Conservation (phyloP, 305 asterid species). For the Salvia sclarea region DNA sequence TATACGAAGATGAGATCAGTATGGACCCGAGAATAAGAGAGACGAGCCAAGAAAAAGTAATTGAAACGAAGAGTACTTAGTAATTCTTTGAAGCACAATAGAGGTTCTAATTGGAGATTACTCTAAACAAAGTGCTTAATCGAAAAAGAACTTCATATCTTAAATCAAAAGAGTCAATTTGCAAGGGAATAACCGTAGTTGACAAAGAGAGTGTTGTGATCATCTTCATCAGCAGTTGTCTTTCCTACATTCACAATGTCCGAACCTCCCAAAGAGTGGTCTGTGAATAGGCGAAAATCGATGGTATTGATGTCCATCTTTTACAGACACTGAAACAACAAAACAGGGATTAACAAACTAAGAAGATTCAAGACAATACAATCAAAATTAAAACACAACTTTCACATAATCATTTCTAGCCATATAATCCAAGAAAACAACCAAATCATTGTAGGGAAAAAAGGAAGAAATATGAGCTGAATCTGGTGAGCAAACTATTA, state of each 20-base stretch:
- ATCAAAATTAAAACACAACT: constrained; percentile 2
- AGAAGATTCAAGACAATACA: constrained; percentile 12
- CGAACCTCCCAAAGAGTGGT: constrained; percentile 16
- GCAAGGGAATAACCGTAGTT: constrained; percentile 32
- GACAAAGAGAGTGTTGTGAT: constrained; percentile 29
- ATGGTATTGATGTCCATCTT: constrained; percentile 30
- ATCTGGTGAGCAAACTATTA: not conserved
- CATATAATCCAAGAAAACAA: constrained; percentile 1
- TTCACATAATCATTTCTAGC: not conserved
- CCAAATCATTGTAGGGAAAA: not conserved
- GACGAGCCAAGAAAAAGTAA: not conserved
- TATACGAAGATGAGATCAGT: not conserved
- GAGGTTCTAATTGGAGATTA: no score
- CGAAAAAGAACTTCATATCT: not conserved
- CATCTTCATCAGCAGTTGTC: constrained; percentile 24
- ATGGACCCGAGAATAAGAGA: not conserved
- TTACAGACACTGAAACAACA: constrained; percentile 22
- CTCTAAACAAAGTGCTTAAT: not conserved
- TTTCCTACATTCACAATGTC: constrained; percentile 14
- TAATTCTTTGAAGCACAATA: not conserved
- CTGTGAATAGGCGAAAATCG: not conserved
- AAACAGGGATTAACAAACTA: constrained; percentile 10
- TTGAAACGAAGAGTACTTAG: not conserved
- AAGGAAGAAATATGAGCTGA: not conserved
- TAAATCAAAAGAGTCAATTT: not conserved